phyloP scores from a whole-genome alignment of 495 filamentous ascomycete genomes.

The Aspergillus wentii region DNA sequence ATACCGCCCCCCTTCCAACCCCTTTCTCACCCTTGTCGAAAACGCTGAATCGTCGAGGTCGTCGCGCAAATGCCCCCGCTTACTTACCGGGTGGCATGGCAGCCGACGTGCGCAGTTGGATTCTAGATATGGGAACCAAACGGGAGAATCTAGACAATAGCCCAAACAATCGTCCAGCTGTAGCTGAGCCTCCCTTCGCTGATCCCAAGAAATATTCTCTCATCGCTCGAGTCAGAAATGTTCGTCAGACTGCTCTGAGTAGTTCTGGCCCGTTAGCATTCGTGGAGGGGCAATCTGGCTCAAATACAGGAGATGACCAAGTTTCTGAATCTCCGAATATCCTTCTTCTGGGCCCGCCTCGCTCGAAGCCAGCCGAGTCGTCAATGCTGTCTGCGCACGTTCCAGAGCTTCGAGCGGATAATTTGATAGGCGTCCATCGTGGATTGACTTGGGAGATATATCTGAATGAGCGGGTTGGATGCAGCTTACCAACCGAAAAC shows the following conservation, averaged over 20 bases:
- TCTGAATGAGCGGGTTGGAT: conserved; percentile 1
- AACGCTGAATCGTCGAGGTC: conserved; percentile 27
- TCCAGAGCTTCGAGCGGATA: conserved; percentile 12
- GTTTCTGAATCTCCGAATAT: conserved; percentile 12
- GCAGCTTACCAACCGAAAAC: background rate
- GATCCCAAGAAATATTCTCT: conserved; percentile 16
- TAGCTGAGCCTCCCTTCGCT: background rate
- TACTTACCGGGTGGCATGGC: conserved; percentile 41
- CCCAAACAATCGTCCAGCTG: background rate
- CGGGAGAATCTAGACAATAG: conserved; percentile 14
- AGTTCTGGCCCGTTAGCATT: conserved; percentile 29
- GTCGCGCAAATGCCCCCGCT: conserved; percentile 14
- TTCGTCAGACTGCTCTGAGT: conserved; percentile 14
- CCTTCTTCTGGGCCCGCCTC: conserved; percentile 27
- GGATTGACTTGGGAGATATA: conserved; percentile 35
- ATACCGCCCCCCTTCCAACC: conserved; percentile 19
- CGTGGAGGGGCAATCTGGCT: conserved; percentile 12
- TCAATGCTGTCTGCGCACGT: background rate
- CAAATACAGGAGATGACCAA: conserved; percentile 1
- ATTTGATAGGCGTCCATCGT: conserved; percentile 25
- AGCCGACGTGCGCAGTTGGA: conserved; percentile 37
- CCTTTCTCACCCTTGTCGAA: conserved; percentile 39
- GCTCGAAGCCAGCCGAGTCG: conserved; percentile 7
- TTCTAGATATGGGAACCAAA: conserved; percentile 36
- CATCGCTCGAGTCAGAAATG: conserved; percentile 14